phyloP scores from a whole-genome alignment of 2,329 filamentous ascomycete species.

The Colletotrichum liriopes region DNA sequence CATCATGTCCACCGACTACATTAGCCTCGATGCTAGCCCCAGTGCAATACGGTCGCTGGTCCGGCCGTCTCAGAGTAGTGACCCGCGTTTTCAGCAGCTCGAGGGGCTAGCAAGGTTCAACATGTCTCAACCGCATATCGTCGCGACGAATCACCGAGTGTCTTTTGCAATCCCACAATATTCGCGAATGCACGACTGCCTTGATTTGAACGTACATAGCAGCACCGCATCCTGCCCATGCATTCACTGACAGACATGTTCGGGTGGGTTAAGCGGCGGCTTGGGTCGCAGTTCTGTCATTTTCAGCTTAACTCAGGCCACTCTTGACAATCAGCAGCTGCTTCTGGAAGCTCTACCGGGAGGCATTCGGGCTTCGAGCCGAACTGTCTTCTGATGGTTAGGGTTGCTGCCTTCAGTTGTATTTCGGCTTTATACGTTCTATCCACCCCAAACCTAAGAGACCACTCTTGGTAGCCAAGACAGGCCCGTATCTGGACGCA shows the following conservation, averaged over 20 bases:
- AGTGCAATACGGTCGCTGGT: slow-evolving; percentile 4
- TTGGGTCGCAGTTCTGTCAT: neutral
- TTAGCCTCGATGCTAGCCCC: slow-evolving; percentile 36
- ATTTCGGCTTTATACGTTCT: neutral
- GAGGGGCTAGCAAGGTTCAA: slow-evolving; percentile 35
- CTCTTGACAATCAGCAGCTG: neutral
- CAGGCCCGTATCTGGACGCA: slow-evolving; percentile 1
- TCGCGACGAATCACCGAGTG: slow-evolving; percentile 33
- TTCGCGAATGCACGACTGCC: slow-evolving; percentile 26
- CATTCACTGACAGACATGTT: neutral
- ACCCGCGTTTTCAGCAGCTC: slow-evolving; percentile 26
- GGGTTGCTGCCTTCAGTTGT: neutral
- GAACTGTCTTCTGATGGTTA: slow-evolving; percentile 27
- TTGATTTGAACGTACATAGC: slow-evolving; percentile 20
- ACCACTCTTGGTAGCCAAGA: neutral
- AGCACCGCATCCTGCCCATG: neutral
- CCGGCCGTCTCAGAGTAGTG: slow-evolving; percentile 9
- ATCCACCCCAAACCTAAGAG: neutral
- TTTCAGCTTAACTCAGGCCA: neutral
- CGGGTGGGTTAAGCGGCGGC: slow-evolving; percentile 1
- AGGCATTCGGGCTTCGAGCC: slow-evolving; percentile 1
- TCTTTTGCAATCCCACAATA: slow-evolving; percentile 35
- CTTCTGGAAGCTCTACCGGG: slow-evolving; percentile 29
- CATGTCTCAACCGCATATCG: slow-evolving; percentile 32
- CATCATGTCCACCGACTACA: slow-evolving; percentile 20